These are phyloP conservation scores for Aspergillus baeticus DNA, from an alignment of 495 filamentous ascomycete species.

Conservation along the genomic window DNA sequence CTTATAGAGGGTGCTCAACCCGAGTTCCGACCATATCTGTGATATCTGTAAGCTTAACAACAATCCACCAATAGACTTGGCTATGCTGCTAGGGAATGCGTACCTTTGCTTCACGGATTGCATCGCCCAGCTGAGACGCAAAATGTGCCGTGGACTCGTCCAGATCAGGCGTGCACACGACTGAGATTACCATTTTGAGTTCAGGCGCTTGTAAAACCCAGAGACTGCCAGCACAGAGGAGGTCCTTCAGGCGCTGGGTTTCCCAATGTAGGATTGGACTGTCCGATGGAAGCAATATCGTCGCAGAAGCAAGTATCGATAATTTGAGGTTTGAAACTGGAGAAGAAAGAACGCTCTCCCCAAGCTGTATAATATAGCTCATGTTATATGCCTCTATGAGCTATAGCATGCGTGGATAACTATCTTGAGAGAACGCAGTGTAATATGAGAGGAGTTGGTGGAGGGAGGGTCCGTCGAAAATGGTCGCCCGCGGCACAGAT, in stretches of 20 bases:
- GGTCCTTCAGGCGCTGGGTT: background rate
- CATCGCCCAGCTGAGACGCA: conserved; percentile 19
- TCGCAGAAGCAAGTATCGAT: conserved; percentile 10
- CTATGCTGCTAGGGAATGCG: background rate
- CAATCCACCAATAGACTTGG: background rate
- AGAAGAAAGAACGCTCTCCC: conserved; percentile 5
- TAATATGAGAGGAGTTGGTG: background rate
- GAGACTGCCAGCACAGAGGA: conserved; percentile 7
- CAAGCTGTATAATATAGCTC: conserved; percentile 15
- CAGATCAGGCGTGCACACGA: conserved; percentile 8
- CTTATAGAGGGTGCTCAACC: conserved; percentile 26
- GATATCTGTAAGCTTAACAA: background rate
- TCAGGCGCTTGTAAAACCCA: conserved; percentile 36
- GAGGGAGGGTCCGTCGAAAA: background rate
- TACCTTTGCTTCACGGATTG: conserved; percentile 31
- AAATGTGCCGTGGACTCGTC: conserved; percentile 11
- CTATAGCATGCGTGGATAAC: background rate
- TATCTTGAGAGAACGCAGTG: background rate
- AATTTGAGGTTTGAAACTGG: conserved; percentile 10
- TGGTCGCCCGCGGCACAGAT: too few relatives aligned
- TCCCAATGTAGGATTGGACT: background rate
- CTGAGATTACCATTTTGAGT: conserved; percentile 23
- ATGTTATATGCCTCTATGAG: conserved; percentile 5
- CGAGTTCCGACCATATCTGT: conserved; percentile 38
- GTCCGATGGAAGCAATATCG: conserved; percentile 4